Evolutionary conservation across 345 rosid species (phyloP).

Genomic region (Rhizophora mangle): DNA sequence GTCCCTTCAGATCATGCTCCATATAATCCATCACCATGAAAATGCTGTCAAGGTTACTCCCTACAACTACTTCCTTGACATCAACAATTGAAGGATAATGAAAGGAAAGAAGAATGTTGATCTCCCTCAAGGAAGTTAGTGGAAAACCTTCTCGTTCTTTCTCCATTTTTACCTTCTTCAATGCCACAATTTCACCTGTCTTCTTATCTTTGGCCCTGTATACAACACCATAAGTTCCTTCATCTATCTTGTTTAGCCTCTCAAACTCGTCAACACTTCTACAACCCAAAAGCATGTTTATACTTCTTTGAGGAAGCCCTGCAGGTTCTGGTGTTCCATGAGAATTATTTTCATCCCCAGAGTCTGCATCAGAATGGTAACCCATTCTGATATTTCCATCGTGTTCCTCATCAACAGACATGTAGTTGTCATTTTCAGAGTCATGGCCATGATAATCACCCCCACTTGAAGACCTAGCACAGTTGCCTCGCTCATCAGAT

Average conservation of each 20-base stretch:
- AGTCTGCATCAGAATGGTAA: slow-evolving; percentile 45
- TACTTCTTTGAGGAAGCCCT: slow-evolving; percentile 65
- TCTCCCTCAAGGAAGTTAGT: slow-evolving; percentile 87
- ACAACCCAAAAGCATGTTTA: slow-evolving; percentile 95
- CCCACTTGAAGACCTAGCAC: slow-evolving; percentile 48
- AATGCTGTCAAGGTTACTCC: slow-evolving; percentile 85
- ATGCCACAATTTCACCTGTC: slow-evolving; percentile 90
- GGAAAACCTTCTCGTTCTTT: slow-evolving; percentile 99
- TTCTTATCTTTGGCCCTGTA: slow-evolving; percentile 94
- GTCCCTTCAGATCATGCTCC: slow-evolving; percentile 97
- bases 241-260: slow-evolving; percentile 96
- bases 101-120: slow-evolving; percentile 92
- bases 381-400: slow-evolving; percentile 31
- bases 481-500: slow-evolving; percentile 52
- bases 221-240: slow-evolving; percentile 98
- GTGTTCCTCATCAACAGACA: slow-evolving; percentile 59
- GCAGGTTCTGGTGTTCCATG: slow-evolving; percentile 53
- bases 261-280: slow-evolving; percentile 97
- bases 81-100: slow-evolving; percentile 92
- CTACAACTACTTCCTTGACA: slow-evolving; percentile 98
- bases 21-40: slow-evolving; percentile 99
- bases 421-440: slow-evolving; percentile 56
- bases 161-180: slow-evolving; percentile 99
- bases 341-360: slow-evolving; percentile 48
- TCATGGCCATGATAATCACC: slow-evolving; percentile 49